Evolutionary conservation across 2,329 filamentous ascomycete genomes (phyloP).

Genomic region (Peltaster fructicola): DNA sequence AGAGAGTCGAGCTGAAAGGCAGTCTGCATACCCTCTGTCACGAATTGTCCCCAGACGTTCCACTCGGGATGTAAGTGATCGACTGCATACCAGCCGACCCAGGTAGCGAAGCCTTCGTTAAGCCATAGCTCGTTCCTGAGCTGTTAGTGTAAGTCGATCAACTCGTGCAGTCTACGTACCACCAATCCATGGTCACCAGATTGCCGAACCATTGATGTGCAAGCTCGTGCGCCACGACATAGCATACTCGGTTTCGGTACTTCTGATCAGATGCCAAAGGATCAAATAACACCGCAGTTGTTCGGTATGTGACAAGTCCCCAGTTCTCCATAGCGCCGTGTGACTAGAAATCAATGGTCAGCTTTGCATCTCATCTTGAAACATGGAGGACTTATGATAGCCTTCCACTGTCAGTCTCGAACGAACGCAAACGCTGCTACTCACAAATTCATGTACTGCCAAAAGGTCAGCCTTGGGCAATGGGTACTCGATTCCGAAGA

Average conservation of each 20-base stretch:
- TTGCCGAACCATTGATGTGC: constrained; percentile 88
- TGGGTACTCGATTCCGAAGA: constrained; percentile 85
- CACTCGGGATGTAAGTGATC: constrained; percentile 90
- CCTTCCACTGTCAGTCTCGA: too few species aligned
- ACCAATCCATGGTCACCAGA: constrained; percentile 92
- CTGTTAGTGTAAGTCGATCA: constrained; percentile 21
- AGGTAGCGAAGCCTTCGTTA: constrained; percentile 93
- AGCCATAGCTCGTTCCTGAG: constrained; percentile 56
- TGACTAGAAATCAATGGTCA: constrained; percentile 32
- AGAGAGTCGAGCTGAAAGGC: constrained; percentile 81
- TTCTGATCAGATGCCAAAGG: constrained; percentile 76
- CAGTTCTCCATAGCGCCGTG: constrained; percentile 87
- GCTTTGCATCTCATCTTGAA: constrained; percentile 7
- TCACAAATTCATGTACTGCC: constrained; percentile 82
- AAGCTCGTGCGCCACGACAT: constrained; percentile 94
- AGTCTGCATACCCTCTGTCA: constrained; percentile 83
- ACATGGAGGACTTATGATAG: background rate
- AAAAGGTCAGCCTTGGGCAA: constrained; percentile 82
- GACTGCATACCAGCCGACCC: constrained; percentile 89
- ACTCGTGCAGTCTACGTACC: constrained; percentile 39
- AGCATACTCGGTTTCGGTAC: constrained; percentile 87
- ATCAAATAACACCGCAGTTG: constrained; percentile 90
- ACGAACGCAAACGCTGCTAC: too few species aligned
- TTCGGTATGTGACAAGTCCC: constrained; percentile 83
- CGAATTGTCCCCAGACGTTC: constrained; percentile 96